Evolutionary conservation across 768 basidiomycete genomes (phyloP).

Genomic region (Agaricus subrufescens): DNA sequence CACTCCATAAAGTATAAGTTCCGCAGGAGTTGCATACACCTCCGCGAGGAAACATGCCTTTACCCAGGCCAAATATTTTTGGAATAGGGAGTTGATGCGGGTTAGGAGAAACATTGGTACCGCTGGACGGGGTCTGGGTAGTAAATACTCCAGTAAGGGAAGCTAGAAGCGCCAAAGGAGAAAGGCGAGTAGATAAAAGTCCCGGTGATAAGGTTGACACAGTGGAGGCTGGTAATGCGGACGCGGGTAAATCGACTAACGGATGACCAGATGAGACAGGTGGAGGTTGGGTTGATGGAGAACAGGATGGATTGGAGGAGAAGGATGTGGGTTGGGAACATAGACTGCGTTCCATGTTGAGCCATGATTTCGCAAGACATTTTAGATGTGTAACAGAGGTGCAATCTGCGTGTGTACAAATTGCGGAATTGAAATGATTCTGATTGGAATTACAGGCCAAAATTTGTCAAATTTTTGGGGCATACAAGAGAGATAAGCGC

Average conservation of each 20-base stretch:
- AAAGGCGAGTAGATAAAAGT: slow-evolving; percentile 13
- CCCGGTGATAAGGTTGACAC: neutral
- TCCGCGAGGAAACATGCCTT: slow-evolving; percentile 52
- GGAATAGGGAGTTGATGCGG: neutral
- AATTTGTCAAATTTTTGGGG: neutral
- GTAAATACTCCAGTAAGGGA: neutral
- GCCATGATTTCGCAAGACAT: slow-evolving; percentile 51
- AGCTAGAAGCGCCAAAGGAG: neutral
- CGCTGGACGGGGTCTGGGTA: neutral
- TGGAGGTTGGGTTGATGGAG: neutral
- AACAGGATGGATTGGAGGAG: neutral
- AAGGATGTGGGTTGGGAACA: neutral
- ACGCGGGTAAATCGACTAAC: slow-evolving; percentile 2
- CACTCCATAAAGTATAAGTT: slow-evolving; percentile 63
- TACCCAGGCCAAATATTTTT: slow-evolving; percentile 2
- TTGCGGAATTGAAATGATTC: slow-evolving; percentile 45
- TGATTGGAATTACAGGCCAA: slow-evolving; percentile 15
- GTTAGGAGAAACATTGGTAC: neutral
- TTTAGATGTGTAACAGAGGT: slow-evolving; percentile 49
- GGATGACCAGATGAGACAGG: neutral
- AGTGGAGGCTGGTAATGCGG: neutral
- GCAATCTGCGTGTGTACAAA: slow-evolving; percentile 53
- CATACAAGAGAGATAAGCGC: slow-evolving; percentile 13
- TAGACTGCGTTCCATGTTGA: slow-evolving; percentile 15
- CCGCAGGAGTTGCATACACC: slow-evolving; percentile 51